Conservation (phyloP, 257 asterid species). For the Gentiana straminea region DNA sequence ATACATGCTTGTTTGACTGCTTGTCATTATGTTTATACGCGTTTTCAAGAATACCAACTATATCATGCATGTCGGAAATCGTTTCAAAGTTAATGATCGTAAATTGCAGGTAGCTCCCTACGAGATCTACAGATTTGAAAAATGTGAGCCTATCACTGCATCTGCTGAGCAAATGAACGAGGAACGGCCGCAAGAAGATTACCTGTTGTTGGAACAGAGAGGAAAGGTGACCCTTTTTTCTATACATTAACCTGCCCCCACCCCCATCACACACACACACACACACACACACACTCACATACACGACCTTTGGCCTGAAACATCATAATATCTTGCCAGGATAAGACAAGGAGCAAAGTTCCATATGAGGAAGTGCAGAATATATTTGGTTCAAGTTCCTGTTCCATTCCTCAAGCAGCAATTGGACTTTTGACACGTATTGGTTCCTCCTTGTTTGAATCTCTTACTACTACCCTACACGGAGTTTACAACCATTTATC, state of each 20-base stretch:
- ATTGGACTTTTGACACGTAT: slow-evolving; percentile 39
- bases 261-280: neutral
- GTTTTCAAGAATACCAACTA: too few species aligned
- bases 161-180: slow-evolving; percentile 30
- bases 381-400: slow-evolving; percentile 23
- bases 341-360: slow-evolving; percentile 19
- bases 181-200: slow-evolving; percentile 27
- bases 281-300: too few species aligned
- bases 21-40: too few species aligned
- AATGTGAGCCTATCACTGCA: slow-evolving; percentile 42
- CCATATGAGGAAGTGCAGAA: slow-evolving; percentile 14
- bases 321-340: slow-evolving; percentile 30
- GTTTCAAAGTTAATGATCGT: neutral
- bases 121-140: slow-evolving; percentile 62
- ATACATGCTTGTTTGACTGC: too few species aligned
- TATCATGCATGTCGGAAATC: too few species aligned
- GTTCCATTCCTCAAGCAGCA: slow-evolving; percentile 54
- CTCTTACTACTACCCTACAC: slow-evolving; percentile 31
- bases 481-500: slow-evolving; percentile 35
- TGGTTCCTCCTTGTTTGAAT: slow-evolving; percentile 47
- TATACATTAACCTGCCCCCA: neutral
- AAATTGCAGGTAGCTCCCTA: slow-evolving; percentile 56
- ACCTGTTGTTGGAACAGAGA: slow-evolving; percentile 23
- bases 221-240: slow-evolving; percentile 31
- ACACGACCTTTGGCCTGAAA: slow-evolving; percentile 4